phyloP scores from a whole-genome alignment of 768 basidiomycete genomes.

The Tulasnella calospora region DNA sequence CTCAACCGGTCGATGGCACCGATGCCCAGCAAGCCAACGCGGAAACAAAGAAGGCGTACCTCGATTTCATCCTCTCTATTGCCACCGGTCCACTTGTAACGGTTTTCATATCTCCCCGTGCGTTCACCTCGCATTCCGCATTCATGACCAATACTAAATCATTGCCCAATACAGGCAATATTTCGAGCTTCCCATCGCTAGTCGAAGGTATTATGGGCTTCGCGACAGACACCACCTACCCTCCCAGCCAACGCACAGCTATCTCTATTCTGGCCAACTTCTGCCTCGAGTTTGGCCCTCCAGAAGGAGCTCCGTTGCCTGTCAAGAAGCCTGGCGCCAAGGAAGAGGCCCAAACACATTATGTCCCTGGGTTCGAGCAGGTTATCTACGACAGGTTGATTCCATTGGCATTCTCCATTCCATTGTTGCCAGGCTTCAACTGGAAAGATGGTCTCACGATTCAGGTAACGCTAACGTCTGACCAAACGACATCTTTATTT shows the following conservation, averaged over 20 bases:
- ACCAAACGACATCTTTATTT: not conserved
- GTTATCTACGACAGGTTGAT: conserved; percentile 86
- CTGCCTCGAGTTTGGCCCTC: conserved; percentile 61
- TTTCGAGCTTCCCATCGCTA: conserved; percentile 56
- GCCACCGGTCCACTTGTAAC: conserved; percentile 75
- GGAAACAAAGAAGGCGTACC: conserved; percentile 85
- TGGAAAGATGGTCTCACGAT: conserved; percentile 82
- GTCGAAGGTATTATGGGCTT: conserved; percentile 68
- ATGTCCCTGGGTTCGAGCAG: conserved; percentile 82
- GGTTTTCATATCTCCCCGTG: conserved; percentile 85
- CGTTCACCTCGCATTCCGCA: conserved; percentile 33
- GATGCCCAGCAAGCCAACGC: conserved; percentile 76
- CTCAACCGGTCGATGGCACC: conserved; percentile 76
- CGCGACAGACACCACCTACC: conserved; percentile 71
- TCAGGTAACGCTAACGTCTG: conserved; percentile 50
- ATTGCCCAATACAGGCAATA: conserved; percentile 50
- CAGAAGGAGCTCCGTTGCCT: conserved; percentile 40
- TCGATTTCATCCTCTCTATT: conserved; percentile 72
- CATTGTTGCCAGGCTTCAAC: conserved; percentile 75
- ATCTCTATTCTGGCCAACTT: conserved; percentile 71
- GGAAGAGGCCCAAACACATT: conserved; percentile 36
- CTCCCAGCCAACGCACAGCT: conserved; percentile 69
- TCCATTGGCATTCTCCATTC: conserved; percentile 74
- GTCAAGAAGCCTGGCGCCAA: conserved; percentile 30
- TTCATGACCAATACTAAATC: not conserved